phyloP scores from a whole-genome alignment of 2,329 filamentous ascomycete genomes.

The Pseudocercospora ulei region DNA sequence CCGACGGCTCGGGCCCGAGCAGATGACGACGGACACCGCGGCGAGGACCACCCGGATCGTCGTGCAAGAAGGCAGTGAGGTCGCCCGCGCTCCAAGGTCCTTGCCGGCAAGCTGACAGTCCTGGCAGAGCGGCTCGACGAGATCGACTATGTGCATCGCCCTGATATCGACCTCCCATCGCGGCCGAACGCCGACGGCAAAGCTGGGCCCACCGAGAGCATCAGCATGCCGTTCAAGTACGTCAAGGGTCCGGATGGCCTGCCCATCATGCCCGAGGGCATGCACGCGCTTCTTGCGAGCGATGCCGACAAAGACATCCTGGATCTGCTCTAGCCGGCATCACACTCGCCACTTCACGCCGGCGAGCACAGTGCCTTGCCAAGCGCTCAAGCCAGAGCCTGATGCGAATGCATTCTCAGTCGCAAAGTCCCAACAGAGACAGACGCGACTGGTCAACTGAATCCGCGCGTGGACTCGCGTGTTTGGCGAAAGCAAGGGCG shows the following conservation, averaged over 20 bases:
- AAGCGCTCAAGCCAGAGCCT: too few species aligned
- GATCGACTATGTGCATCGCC: conserved; percentile 75
- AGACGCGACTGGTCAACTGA: neutral
- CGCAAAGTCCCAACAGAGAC: neutral
- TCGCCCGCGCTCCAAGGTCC: too few species aligned
- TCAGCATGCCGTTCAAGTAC: conserved; percentile 96
- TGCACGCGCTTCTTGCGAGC: conserved; percentile 85
- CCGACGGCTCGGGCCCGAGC: conserved; percentile 75
- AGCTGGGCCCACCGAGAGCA: conserved; percentile 62
- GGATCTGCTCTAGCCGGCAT: conserved; percentile 58
- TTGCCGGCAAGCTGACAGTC: too few species aligned
- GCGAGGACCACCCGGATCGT: conserved; percentile 87
- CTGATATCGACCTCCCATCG: conserved; percentile 63
- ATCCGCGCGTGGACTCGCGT: too few species aligned
- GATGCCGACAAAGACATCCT: conserved; percentile 88
- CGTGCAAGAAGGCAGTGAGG: conserved; percentile 67
- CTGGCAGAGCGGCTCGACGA: conserved; percentile 61
- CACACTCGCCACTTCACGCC: too few species aligned
- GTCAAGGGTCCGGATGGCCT: conserved; percentile 61
- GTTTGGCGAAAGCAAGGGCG: too few species aligned
- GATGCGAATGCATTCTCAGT: neutral
- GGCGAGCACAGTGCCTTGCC: too few species aligned
- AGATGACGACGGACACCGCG: conserved; percentile 98
- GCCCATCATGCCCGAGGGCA: conserved; percentile 91
- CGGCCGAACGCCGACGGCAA: conserved; percentile 46